Evolutionary conservation across 2,329 filamentous ascomycete genomes (phyloP).

Genomic region (Arthrinium puccinioides): DNA sequence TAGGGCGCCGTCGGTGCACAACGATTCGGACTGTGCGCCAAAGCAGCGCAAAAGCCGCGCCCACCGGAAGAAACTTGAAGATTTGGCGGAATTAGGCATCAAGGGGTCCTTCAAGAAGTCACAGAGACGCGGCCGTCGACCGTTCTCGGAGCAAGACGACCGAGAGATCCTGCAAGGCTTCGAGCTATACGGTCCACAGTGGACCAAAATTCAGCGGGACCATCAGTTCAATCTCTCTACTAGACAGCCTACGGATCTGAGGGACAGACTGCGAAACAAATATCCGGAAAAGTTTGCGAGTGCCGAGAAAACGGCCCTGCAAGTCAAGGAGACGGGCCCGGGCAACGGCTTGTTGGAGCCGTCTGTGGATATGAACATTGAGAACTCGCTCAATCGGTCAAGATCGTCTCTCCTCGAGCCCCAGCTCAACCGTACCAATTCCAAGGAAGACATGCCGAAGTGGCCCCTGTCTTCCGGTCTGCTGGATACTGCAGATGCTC

Average conservation of each 20-base stretch:
- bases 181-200: constrained; percentile 52
- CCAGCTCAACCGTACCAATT: constrained; percentile 30
- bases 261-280: constrained; percentile 58
- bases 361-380: constrained; percentile 41
- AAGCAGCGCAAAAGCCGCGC: constrained; percentile 44
- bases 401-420: constrained; percentile 31
- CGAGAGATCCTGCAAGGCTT: constrained; percentile 54
- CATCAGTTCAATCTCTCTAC: constrained; percentile 48
- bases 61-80: constrained; percentile 48
- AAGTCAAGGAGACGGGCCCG: constrained; percentile 32
- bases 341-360: constrained; percentile 42
- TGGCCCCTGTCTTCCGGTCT: constrained; percentile 29
- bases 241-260: constrained; percentile 55
- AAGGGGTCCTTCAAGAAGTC: constrained; percentile 56
- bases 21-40: constrained; percentile 20
- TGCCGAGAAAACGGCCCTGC: constrained; percentile 48
- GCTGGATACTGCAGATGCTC: constrained; percentile 23
- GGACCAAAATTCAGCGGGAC: constrained; percentile 60
- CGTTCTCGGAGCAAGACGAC: constrained; percentile 58
- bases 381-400: constrained; percentile 33
- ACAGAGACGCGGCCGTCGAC: constrained; percentile 49
- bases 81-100: constrained; percentile 51
- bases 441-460: constrained; percentile 39
- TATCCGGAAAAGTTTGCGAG: constrained; percentile 50
- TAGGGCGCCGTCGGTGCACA: constrained; percentile 14